A percentile compares a stretch with the other conserved stretches of the same genome.
phyloP scores from a whole-genome alignment of 352 stramenopile species.

The Thalassiosira sp. region DNA sequence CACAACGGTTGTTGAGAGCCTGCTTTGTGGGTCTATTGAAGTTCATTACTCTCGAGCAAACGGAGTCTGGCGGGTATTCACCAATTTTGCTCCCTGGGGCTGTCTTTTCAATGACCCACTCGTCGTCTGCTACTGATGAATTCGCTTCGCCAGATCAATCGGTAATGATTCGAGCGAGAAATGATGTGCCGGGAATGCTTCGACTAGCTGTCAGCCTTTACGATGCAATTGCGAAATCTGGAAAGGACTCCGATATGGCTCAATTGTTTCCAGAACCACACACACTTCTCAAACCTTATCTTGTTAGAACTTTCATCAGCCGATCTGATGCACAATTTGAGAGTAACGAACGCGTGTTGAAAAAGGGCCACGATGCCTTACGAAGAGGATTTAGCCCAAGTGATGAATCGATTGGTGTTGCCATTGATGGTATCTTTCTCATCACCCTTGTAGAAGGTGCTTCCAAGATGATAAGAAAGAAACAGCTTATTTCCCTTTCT shows the following conservation, averaged over 20 bases:
- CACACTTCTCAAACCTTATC: slow-evolving; percentile 17
- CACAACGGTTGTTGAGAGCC: slow-evolving; percentile 26
- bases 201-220: slow-evolving; percentile 27
- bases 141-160: neutral
- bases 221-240: slow-evolving; percentile 12
- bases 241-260: neutral
- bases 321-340: neutral
- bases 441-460: slow-evolving; percentile 25
- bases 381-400: slow-evolving; percentile 19
- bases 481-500: neutral
- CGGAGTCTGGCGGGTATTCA: slow-evolving; percentile 3
- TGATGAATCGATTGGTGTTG: slow-evolving; percentile 14
- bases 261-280: slow-evolving; percentile 6
- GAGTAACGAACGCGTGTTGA: slow-evolving; percentile 5
- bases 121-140: slow-evolving; percentile 2
- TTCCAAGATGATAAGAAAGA: slow-evolving; percentile 6
- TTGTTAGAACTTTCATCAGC: slow-evolving; percentile 30
- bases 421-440: slow-evolving; percentile 31
- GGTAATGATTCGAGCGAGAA: neutral
- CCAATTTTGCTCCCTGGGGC: slow-evolving; percentile 6
- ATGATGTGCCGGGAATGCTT: slow-evolving; percentile 27
- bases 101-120: slow-evolving; percentile 10
- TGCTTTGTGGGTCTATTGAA: slow-evolving; percentile 37
- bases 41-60: slow-evolving; percentile 19
- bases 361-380: slow-evolving; percentile 20